Percentiles rank a stretch among this genome's conserved stretches.
phyloP scores from a whole-genome alignment of 2,329 filamentous ascomycete genomes.

The Colletotrichum cereale region DNA sequence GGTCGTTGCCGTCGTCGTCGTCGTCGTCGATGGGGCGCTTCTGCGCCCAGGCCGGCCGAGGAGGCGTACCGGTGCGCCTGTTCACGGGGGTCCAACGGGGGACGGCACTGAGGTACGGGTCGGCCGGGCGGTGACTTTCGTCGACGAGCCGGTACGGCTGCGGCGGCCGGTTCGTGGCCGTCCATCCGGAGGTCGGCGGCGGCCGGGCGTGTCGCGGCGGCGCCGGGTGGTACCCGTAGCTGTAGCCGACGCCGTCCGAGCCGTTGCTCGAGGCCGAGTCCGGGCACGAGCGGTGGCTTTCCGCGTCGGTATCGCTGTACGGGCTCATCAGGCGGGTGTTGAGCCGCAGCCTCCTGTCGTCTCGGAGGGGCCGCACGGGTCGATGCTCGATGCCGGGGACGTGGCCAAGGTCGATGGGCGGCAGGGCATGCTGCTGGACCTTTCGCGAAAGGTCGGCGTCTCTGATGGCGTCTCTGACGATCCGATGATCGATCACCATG shows the following conservation, averaged over 20 bases:
- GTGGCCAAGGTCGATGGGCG: conserved; percentile 25
- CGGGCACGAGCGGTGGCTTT: conserved; percentile 46
- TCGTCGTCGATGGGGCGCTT: conserved; percentile 49
- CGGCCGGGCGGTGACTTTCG: conserved; percentile 44
- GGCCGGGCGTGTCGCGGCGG: conserved; percentile 16
- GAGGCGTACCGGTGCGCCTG: conserved; percentile 26
- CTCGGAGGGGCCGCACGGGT: conserved; percentile 39
- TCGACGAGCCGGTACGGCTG: conserved; percentile 36
- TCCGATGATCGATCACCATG: conserved; percentile 73
- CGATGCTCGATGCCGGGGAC: conserved; percentile 24
- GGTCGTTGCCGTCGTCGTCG: conserved; percentile 41
- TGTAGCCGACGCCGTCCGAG: conserved; percentile 33
- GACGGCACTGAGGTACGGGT: conserved; percentile 59
- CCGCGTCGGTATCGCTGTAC: conserved; percentile 57
- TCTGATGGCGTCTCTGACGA: conserved; percentile 65
- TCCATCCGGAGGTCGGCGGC: conserved; percentile 45
- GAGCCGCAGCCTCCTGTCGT: conserved; percentile 46
- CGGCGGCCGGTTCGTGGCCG: conserved; percentile 45
- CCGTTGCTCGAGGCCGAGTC: conserved; percentile 43
- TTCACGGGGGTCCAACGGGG: conserved; percentile 51
- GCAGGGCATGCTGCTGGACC: conserved; percentile 46
- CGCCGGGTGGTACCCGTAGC: conserved; percentile 20
- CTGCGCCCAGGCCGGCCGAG: conserved; percentile 31
- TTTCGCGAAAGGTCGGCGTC: conserved; percentile 61
- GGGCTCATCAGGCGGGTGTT: conserved; percentile 48